Conservation (phyloP, 306 rosid genomes). For the Astragalus membranaceus region DNA sequence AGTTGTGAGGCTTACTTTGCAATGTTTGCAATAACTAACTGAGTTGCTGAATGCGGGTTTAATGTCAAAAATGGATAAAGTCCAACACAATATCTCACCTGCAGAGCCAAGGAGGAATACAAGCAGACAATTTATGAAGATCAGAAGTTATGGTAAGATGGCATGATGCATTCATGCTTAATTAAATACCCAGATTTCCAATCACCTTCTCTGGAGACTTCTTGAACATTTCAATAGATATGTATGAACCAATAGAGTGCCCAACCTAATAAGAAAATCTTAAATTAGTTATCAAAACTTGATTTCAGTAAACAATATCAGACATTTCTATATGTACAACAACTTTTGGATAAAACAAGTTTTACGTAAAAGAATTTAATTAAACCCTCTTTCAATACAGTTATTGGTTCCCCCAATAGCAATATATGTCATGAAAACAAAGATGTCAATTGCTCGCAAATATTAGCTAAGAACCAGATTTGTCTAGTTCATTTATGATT, state of each 20-base stretch:
- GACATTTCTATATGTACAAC: conserved; percentile 8
- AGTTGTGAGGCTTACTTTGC: conserved; percentile 35
- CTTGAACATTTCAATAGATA: conserved; percentile 51
- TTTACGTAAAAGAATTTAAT: conserved; percentile 7
- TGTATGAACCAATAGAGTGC: conserved; percentile 85
- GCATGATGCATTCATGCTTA: neutral
- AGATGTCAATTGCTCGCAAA: neutral
- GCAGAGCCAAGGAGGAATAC: conserved; percentile 22
- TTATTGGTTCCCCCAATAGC: conserved; percentile 1
- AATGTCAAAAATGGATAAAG: conserved; percentile 83
- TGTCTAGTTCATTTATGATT: neutral
- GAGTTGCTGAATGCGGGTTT: conserved; percentile 46
- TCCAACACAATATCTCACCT: conserved; percentile 70
- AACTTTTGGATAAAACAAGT: neutral
- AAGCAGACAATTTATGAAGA: conserved; percentile 13
- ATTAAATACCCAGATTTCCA: conserved; percentile 12
- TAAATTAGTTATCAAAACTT: conserved; percentile 22
- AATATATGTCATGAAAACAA: neutral
- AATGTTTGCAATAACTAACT: conserved; percentile 42
- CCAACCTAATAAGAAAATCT: conserved; percentile 56
- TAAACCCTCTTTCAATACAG: neutral
- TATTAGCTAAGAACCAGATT: conserved; percentile 14
- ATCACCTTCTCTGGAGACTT: conserved; percentile 59
- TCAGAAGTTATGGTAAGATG: conserved; percentile 20
- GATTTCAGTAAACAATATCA: neutral